Evolutionary conservation across 139 green algal genomes (phyloP).

Genomic region (Pleodorina starrii): DNA sequence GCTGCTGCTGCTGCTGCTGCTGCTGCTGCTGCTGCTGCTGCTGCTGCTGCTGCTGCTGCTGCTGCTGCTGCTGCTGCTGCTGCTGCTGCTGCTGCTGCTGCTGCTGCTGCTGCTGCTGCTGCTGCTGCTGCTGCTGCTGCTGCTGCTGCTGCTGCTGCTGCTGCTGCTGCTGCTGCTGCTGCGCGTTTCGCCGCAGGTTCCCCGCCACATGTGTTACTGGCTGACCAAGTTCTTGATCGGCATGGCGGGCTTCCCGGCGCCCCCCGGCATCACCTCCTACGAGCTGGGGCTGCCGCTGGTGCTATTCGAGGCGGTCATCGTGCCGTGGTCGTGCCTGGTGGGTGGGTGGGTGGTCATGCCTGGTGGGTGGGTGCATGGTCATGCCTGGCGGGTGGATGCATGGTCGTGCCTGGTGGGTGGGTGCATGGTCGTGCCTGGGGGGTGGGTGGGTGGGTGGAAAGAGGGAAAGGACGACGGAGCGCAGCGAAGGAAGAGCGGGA

Average conservation of each 20-base stretch:
- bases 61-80: no score
- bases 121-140: no score
- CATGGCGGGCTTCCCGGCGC: neutral
- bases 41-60: no score
- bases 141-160: neutral
- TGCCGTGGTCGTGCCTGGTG: constrained; percentile 37
- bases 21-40: no score
- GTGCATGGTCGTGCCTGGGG: neutral
- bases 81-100: no score
- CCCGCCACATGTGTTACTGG: constrained; percentile 16
- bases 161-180: neutral
- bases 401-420: neutral
- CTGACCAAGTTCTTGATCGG: constrained; percentile 20
- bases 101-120: no score
- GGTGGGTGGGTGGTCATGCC: neutral
- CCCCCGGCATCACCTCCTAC: constrained; percentile 23
- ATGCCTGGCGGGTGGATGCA: neutral
- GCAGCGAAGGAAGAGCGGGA: neutral
- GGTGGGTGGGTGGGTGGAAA: no score
- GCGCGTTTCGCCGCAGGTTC: neutral
- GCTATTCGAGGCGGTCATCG: constrained; percentile 25
- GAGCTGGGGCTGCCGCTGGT: constrained; percentile 16
- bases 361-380: neutral
- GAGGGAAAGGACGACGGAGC: neutral
- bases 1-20: no score